phyloP scores from a whole-genome alignment of 805 yeast species.

The Metschnikowia anglica region DNA sequence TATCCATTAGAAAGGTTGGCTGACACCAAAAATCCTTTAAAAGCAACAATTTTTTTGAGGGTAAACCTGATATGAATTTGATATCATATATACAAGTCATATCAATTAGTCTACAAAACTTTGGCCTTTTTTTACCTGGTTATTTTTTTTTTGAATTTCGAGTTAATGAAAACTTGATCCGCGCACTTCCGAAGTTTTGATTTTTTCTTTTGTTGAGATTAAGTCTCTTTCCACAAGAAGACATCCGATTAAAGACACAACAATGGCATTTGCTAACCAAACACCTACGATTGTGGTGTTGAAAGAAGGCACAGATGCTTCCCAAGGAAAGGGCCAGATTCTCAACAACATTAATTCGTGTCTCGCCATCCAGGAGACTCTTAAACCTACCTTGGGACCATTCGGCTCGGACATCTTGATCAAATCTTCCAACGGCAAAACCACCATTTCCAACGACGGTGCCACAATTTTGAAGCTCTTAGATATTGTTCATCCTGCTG shows the following conservation, averaged over 20 bases:
- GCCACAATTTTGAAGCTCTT: slow-evolving; percentile 90
- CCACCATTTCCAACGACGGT: slow-evolving; percentile 97
- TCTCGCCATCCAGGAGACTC: slow-evolving; percentile 92
- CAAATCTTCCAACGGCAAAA: slow-evolving; percentile 76
- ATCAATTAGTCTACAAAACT: no score
- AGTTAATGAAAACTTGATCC: slow-evolving; percentile 6
- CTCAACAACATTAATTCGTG: slow-evolving; percentile 96
- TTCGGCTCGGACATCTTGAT: slow-evolving; percentile 93
- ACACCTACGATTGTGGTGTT: slow-evolving; percentile 98
- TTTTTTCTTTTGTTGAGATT: slow-evolving; percentile 6
- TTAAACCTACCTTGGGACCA: slow-evolving; percentile 95
- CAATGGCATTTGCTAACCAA: slow-evolving; percentile 86
- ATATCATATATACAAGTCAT: no score
- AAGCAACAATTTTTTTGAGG: no score
- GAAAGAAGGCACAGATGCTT: slow-evolving; percentile 95
- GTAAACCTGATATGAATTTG: no score
- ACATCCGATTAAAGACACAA: not conserved
- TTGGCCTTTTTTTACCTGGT: no score
- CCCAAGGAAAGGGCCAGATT: slow-evolving; percentile 96
- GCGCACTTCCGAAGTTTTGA: slow-evolving; percentile 11
- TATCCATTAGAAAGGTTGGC: not conserved
- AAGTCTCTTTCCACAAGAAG: not conserved
- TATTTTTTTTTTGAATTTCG: not conserved
- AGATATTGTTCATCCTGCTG: slow-evolving; percentile 98
- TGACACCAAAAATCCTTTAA: not conserved